Base-by-base conservation (phyloP, 2,329 filamentous ascomycete genomes). In the Botrytis aclada region DNA sequence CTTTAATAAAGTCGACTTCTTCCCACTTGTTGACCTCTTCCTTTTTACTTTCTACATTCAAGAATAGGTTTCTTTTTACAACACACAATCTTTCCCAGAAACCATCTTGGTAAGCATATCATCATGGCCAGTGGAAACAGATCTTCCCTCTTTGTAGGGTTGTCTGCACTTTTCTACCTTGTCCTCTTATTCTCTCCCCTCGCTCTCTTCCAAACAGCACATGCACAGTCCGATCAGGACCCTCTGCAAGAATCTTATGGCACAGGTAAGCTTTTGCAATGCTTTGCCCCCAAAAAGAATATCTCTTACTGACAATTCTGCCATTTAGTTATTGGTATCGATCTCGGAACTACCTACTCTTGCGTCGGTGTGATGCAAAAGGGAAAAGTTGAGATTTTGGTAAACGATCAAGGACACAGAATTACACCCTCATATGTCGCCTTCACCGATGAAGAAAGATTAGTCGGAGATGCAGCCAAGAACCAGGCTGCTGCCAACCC, bases 391-490 rank as follows among this genome's bases (percentile, higher is more conserved):
- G 94, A 97, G 82, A 97, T 97, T 86, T 88, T 97, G 80, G 93
- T 93, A 85, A 97, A 97, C 87, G 94, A 97, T 85, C 94, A 97
- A 88, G 94, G 94, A 88, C 94, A 97, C 90, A 93, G 94, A 87
- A 97, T 97, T 79, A 97, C 94, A 80, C 94, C 94, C 72, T 97
- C 94, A 77, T 97, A 96, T 85, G 94, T 97, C 82, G 94, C 94
- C 81, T 97, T 97, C 84, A 98, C 94, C 84, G 95, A 98, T 80
- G 94, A 98, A 77, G 96, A 98, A 86, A 92, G 96, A 82, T 88
- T 99, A 78, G 94, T 99, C 79, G 96, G 96, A 88, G 96, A 99
- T 84, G 94, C 96, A 81, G 94, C 94, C 81, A 97, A 97, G 91
- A 97, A 97, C 86, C 94, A 97, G 88, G 94, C 93, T 60, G 43